Percentiles rank a stretch among this genome's conserved stretches.
Conservation (phyloP, 23 red algal genomes). For the Rhodosorus marinus region DNA sequence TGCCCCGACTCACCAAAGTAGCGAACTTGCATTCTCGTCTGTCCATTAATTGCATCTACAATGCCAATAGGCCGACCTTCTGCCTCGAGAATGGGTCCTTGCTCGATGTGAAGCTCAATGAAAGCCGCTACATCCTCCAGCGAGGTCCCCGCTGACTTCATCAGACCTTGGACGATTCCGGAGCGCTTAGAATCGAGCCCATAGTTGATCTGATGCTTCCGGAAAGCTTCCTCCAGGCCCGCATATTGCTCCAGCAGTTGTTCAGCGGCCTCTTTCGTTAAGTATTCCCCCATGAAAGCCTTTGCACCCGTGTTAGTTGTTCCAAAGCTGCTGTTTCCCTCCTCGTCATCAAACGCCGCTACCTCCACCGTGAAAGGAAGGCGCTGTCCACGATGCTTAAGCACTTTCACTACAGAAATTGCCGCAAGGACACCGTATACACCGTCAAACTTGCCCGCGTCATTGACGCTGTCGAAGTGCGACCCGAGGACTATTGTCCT, state of each 20-base stretch:
- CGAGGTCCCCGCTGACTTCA: too few relatives aligned
- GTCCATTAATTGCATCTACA: conserved; percentile 49
- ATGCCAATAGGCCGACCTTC: conserved; percentile 3
- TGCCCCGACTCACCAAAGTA: conserved; percentile 19
- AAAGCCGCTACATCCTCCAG: too few relatives aligned
- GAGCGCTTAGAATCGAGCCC: too few relatives aligned
- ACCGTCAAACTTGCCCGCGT: conserved; percentile 40
- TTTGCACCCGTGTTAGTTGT: conserved; percentile 27
- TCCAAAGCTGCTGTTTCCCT: conserved; percentile 55
- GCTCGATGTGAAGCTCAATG: conserved; percentile 68
- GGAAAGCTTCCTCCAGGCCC: too few relatives aligned
- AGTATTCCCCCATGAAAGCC: conserved; percentile 24
- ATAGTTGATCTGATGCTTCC: too few relatives aligned
- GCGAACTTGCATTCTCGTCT: conserved; percentile 15
- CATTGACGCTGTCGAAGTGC: conserved; percentile 51
- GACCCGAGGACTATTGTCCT: conserved; percentile 23
- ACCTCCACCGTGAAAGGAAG: conserved; percentile 29
- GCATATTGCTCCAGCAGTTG: too few relatives aligned
- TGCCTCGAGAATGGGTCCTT: conserved; percentile 53
- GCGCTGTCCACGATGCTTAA: background rate
- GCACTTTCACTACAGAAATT: conserved; percentile 26
- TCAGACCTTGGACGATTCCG: too few relatives aligned
- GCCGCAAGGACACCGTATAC: conserved; percentile 35
- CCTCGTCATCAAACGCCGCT: conserved; percentile 71
- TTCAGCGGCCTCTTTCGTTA: too few relatives aligned